A percentile compares a stretch with the other conserved stretches of the same genome.
Evolutionary conservation across 805 yeast species (phyloP).

Genomic region (Ogataea methanolica): DNA sequence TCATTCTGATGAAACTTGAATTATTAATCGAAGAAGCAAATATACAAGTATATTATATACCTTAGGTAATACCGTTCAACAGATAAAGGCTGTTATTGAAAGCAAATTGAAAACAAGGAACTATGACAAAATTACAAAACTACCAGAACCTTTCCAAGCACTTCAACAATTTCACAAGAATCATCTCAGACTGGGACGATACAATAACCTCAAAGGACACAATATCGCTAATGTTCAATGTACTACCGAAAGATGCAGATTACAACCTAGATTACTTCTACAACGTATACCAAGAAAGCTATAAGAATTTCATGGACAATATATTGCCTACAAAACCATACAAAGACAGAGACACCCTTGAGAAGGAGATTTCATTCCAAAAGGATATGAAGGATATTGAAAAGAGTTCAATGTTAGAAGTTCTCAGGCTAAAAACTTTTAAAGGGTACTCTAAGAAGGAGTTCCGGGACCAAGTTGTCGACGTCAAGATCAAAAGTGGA

Average conservation of each 20-base stretch:
- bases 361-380: constrained; percentile 43
- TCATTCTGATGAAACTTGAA: too few relatives aligned
- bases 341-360: constrained; percentile 30
- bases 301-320: constrained; percentile 25
- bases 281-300: constrained; percentile 36
- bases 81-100: too few relatives aligned
- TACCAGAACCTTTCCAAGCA: constrained; percentile 10
- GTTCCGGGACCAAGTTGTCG: constrained; percentile 31
- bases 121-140: constrained; percentile 14
- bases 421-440: constrained; percentile 36
- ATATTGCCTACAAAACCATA: constrained; percentile 19
- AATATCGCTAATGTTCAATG: constrained; percentile 43
- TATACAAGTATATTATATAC: neutral
- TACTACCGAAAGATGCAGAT: constrained; percentile 36
- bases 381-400: constrained; percentile 42
- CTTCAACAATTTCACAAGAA: constrained; percentile 8
- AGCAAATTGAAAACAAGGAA: neutral
- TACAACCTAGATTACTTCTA: constrained; percentile 41
- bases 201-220: constrained; percentile 57
- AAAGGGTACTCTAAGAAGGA: constrained; percentile 32
- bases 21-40: too few relatives aligned
- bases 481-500: constrained; percentile 37
- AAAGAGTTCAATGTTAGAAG: constrained; percentile 40
- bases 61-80: too few relatives aligned
- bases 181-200: constrained; percentile 65